A percentile compares a stretch with the other conserved stretches of the same genome.
Conservation (phyloP, 306 rosid genomes). For the Fagus sylvatica region DNA sequence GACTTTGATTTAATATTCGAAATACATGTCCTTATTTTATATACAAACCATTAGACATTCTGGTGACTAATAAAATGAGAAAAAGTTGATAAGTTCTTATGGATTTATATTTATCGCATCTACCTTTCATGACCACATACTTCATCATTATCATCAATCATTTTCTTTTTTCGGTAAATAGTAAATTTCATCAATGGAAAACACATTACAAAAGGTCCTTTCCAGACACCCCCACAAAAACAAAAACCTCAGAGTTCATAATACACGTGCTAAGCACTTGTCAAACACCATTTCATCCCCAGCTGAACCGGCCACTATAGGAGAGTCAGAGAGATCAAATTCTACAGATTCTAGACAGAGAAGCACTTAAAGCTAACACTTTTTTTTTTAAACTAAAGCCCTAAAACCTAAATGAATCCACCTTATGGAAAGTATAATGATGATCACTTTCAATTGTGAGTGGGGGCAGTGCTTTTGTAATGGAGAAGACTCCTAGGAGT, state of each 20-base stretch:
- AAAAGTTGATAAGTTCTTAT: too few relatives aligned
- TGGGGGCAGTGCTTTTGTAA: slow-evolving; percentile 24
- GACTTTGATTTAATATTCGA: too few relatives aligned
- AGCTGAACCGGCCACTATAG: background rate
- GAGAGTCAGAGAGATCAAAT: background rate
- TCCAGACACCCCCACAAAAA: too few relatives aligned
- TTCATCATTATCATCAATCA: too few relatives aligned
- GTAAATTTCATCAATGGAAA: too few relatives aligned
- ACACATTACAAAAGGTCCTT: too few relatives aligned
- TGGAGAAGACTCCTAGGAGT: slow-evolving; percentile 20
- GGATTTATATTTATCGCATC: too few relatives aligned
- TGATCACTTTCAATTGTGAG: background rate
- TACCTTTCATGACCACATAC: too few relatives aligned
- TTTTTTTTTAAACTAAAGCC: background rate
- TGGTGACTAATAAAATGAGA: too few relatives aligned
- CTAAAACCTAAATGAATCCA: background rate
- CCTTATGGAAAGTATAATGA: slow-evolving; percentile 19
- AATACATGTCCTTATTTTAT: too few relatives aligned
- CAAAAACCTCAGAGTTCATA: background rate
- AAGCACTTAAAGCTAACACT: background rate
- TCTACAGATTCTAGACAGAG: background rate
- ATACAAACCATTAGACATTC: too few relatives aligned
- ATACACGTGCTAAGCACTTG: slow-evolving; percentile 17
- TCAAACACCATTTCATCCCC: background rate
- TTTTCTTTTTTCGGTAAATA: too few relatives aligned